phyloP scores from a whole-genome alignment of 2,329 filamentous ascomycete species.

The Onygena corvina region DNA sequence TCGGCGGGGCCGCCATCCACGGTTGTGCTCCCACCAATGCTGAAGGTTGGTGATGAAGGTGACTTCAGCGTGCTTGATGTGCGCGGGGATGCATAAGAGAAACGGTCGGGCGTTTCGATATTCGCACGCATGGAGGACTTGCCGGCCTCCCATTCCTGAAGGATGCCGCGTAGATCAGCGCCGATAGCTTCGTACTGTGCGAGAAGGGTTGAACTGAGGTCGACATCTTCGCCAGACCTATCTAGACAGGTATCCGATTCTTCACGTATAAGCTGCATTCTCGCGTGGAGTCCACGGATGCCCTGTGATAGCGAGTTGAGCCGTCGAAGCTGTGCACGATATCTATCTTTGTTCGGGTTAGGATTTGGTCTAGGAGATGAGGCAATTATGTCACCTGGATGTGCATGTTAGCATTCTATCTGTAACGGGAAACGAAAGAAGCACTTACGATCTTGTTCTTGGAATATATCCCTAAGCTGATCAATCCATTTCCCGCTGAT shows the following conservation, averaged over 20 bases:
- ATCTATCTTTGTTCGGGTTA: constrained; percentile 58
- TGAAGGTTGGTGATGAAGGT: constrained; percentile 36
- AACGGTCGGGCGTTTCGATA: constrained; percentile 48
- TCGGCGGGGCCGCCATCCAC: constrained; percentile 50
- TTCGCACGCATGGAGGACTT: constrained; percentile 70
- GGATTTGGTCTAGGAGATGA: constrained; percentile 31
- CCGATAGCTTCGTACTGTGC: constrained; percentile 92
- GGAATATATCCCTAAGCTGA: constrained; percentile 56
- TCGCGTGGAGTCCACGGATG: constrained; percentile 84
- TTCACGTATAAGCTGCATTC: constrained; percentile 81
- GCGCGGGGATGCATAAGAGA: constrained; percentile 24
- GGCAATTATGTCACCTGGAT: constrained; percentile 33
- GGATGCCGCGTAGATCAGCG: constrained; percentile 64
- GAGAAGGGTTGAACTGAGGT: constrained; percentile 68
- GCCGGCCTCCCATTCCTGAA: constrained; percentile 78
- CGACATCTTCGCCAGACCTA: constrained; percentile 52
- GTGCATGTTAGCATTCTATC: constrained; percentile 17
- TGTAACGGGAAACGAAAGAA: constrained; percentile 12
- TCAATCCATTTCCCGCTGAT: constrained; percentile 52
- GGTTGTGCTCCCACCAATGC: constrained; percentile 35
- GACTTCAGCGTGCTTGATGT: constrained; percentile 33
- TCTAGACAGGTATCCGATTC: constrained; percentile 73
- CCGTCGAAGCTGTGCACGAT: constrained; percentile 77
- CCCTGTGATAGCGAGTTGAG: constrained; percentile 79
- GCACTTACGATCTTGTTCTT: constrained; percentile 63